These are phyloP conservation scores for Vanderwaltozyma polyspora DNA, from an alignment of 805 yeast genomes.

Conservation along the genomic window DNA sequence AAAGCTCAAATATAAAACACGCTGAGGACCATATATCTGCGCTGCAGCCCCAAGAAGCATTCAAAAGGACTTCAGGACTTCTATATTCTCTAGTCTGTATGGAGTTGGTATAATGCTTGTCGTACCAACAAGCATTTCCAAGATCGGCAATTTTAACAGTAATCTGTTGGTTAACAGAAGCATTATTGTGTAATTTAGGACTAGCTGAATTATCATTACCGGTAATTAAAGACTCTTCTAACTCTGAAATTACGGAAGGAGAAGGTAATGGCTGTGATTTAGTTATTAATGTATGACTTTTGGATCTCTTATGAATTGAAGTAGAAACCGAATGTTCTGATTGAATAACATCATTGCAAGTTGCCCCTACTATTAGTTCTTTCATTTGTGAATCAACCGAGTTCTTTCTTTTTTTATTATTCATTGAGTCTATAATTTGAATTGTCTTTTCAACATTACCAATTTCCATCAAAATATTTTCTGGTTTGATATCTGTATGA, in stretches of 20 bases:
- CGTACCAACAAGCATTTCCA: conserved; percentile 81
- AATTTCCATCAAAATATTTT: conserved; percentile 57
- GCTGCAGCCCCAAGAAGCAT: conserved; percentile 87
- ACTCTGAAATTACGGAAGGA: conserved; percentile 30
- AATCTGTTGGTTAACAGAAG: background rate
- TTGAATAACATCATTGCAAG: no score
- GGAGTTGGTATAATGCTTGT: conserved; percentile 73
- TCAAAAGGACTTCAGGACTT: conserved; percentile 79
- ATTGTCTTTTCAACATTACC: conserved; percentile 70
- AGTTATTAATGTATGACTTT: conserved; percentile 67
- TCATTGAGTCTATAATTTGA: conserved; percentile 48
- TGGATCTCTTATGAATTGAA: conserved; percentile 6
- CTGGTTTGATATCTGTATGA: conserved; percentile 62
- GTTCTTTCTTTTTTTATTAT: conserved; percentile 29
- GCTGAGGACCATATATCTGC: conserved; percentile 94
- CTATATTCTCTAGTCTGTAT: conserved; percentile 89
- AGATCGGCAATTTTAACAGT: conserved; percentile 79
- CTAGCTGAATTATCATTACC: background rate
- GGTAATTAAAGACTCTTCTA: background rate
- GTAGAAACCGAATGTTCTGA: no score
- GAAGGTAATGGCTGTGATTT: conserved; percentile 92
- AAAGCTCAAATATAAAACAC: conserved; percentile 76
- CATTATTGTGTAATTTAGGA: background rate
- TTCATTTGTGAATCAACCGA: conserved; percentile 22
- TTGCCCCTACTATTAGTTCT: no score